phyloP scores from a whole-genome alignment of 305 asterid species.

The Andrographis paniculata region DNA sequence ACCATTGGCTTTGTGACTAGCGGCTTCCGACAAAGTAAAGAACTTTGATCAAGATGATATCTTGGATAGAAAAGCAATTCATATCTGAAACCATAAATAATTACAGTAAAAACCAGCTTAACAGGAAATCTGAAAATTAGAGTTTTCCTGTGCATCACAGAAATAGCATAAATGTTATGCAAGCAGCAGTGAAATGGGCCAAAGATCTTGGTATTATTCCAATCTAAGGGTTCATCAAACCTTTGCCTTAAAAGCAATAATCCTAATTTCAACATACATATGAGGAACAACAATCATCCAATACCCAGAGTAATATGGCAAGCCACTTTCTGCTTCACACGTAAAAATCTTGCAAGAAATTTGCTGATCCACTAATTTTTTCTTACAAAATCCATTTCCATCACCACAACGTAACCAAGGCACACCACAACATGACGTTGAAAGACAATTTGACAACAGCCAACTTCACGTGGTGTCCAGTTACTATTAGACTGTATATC shows the following conservation, averaged over 20 bases:
- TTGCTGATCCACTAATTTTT: neutral
- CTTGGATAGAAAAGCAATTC: constrained; percentile 97
- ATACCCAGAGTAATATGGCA: too few relatives aligned
- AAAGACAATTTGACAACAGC: constrained; percentile 7
- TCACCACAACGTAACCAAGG: neutral
- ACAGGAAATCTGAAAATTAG: neutral
- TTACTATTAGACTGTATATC: constrained; percentile 11
- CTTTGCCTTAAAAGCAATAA: neutral
- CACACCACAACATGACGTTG: neutral
- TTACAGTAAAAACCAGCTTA: constrained; percentile 13
- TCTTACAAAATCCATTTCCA: neutral
- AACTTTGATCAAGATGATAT: constrained; percentile 98
- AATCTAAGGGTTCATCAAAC: neutral
- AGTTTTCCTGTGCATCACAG: neutral
- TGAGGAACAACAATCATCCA: too few relatives aligned
- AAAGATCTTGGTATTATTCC: neutral
- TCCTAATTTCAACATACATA: neutral
- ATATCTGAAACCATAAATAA: constrained; percentile 58
- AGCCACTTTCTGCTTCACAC: too few relatives aligned
- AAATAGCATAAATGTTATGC: neutral
- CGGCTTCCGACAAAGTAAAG: constrained; percentile 80
- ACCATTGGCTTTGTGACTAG: constrained; percentile 88
- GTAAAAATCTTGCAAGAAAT: too few relatives aligned
- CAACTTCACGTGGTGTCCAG: constrained; percentile 6
- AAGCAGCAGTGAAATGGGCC: neutral